Conservation (phyloP, 345 rosid species). For the Syzygium jambos region DNA sequence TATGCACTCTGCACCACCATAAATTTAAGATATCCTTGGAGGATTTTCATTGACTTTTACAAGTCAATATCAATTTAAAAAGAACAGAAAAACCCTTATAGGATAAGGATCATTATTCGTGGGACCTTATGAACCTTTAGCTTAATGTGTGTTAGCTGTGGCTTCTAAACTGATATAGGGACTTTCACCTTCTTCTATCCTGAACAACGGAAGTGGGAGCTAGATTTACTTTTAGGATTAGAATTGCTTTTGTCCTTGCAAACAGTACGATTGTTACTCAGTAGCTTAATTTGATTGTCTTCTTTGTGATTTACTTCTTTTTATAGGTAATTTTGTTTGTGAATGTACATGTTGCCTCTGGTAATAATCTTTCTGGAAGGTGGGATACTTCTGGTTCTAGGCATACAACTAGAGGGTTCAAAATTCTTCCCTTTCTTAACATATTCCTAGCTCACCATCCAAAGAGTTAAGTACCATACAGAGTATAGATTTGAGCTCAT, state of each 20-base stretch:
- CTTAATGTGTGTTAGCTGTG: neutral
- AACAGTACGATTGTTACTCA: neutral
- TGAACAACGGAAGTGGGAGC: neutral
- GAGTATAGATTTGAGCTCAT: neutral
- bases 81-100: neutral
- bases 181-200: neutral
- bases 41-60: neutral
- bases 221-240: neutral
- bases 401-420: neutral
- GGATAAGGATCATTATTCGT: neutral
- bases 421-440: neutral
- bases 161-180: neutral
- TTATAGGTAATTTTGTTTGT: neutral
- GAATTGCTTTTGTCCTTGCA: neutral
- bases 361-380: neutral
- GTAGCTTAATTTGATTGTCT: neutral
- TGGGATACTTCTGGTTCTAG: neutral
- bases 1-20: neutral
- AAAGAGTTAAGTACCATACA: neutral
- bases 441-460: neutral
- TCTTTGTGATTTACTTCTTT: neutral
- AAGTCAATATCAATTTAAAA: neutral
- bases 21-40: neutral
- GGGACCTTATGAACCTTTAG: neutral
- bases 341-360: neutral